Conservation (phyloP, 2,329 filamentous ascomycete genomes). For the Geosmithia putterillii region DNA sequence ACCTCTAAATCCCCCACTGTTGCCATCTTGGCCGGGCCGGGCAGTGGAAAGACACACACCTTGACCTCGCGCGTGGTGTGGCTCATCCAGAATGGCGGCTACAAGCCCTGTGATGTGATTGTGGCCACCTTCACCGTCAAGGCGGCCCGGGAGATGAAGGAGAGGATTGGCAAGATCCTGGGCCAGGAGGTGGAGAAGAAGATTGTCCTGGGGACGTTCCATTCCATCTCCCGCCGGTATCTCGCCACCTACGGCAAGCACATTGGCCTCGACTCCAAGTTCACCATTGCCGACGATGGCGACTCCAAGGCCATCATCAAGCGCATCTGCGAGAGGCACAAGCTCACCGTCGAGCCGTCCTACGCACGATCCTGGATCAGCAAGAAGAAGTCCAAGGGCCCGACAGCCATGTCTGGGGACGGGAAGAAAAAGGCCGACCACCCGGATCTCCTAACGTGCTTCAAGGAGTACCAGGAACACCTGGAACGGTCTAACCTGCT, state of each 20-base stretch:
- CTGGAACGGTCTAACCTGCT: conserved; percentile 68
- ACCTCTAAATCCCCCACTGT: conserved; percentile 41
- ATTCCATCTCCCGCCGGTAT: conserved; percentile 82
- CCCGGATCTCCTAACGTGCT: conserved; percentile 55
- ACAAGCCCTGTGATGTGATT: conserved; percentile 76
- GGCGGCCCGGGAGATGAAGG: conserved; percentile 85
- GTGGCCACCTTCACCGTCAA: conserved; percentile 98
- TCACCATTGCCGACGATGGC: conserved; percentile 78
- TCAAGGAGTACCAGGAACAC: conserved; percentile 65
- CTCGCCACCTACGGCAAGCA: conserved; percentile 71
- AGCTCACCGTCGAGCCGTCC: conserved; percentile 56
- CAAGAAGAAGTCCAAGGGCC: conserved; percentile 48
- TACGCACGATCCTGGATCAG: conserved; percentile 66
- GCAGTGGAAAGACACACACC: conserved; percentile 87
- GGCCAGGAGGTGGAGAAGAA: conserved; percentile 63
- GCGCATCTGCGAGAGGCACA: conserved; percentile 67
- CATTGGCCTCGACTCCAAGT: conserved; percentile 72
- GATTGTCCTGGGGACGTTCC: conserved; percentile 84
- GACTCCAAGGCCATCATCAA: conserved; percentile 72
- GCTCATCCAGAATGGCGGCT: conserved; percentile 59
- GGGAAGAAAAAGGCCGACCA: conserved; percentile 21
- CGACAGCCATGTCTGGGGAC: conserved; percentile 24
- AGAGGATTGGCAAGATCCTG: conserved; percentile 70
- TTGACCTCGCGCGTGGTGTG: conserved; percentile 86
- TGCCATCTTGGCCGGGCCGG: conserved; percentile 55